Evolutionary conservation across 306 rosid species (phyloP), one percentile per base, ranked within the genome.

Genomic region (Coriaria nepalensis): DNA sequence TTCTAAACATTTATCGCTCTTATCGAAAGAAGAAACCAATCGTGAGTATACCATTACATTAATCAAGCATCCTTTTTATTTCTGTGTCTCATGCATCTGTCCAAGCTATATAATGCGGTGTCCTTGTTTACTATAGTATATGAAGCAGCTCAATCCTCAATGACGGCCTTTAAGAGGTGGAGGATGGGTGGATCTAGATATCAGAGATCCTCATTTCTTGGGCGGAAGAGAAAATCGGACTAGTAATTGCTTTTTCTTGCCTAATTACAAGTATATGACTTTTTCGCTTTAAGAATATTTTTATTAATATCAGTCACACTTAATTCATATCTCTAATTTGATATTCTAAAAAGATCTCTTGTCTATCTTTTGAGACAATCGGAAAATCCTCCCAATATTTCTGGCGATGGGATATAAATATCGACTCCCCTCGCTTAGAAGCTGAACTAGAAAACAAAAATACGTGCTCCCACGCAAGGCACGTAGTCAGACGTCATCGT

Each of bases 131-230:
- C 12, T 71, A 63, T 63, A 90, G 95, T 90, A 77, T 90, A 77
- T 66, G 82, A 81, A 73, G 78, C 94, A 49, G 97, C 94, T 68
- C 95, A 84, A 51, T 79, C 95, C 42, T 78, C 95, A 33, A 90
- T 81, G 94, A 64, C 82, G 51, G 87, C 87, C 66, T 81, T 85
- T 57, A 90, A 77, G 71, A 85, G 75, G 68, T 84, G 98, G 95
- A 73, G 95, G 56, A 75, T 74, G 63, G 95, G 98, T 8, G 98
- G 95, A 3, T 78, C 94, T n/a, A 77, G 95, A 67, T 81, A 84
- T 55, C 87, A 77, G 62, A 76, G 64, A 79, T 82, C 95, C 57
- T 72, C 92, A 12, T 33, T 84, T 68, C 80, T 84, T 15, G 78
- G 81, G 61, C 74, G 80, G 62, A 90, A 90, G 80, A 84, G 94